These are phyloP conservation scores for Chenopodium berlandieri DNA, from an alignment of 148 eudicot species.

Conservation along the genomic window DNA sequence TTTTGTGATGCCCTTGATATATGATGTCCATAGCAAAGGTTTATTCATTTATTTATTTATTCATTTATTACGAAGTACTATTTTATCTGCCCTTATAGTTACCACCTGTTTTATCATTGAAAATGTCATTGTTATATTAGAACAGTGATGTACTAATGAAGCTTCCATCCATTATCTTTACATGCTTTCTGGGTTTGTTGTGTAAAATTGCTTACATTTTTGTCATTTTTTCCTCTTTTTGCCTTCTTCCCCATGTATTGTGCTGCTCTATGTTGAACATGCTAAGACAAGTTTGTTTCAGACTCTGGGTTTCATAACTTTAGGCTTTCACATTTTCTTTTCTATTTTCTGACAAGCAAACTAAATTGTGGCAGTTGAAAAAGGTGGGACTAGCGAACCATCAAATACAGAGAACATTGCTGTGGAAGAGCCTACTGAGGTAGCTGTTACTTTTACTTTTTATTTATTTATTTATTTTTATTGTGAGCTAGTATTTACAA, in stretches of 20 bases:
- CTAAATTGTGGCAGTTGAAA: slow-evolving; percentile 28
- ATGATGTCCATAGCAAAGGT: neutral
- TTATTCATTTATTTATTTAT: neutral
- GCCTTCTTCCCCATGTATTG: neutral
- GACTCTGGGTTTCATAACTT: neutral
- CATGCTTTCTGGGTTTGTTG: neutral
- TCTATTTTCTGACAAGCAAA: slow-evolving; percentile 23
- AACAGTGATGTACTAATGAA: neutral
- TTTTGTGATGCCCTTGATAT: neutral
- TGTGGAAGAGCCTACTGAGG: slow-evolving; percentile 38
- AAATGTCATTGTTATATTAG: neutral
- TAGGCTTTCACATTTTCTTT: slow-evolving; percentile 2
- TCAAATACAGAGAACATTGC: slow-evolving; percentile 23
- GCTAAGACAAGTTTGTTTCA: neutral
- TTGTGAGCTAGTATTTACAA: neutral
- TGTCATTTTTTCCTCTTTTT: neutral
- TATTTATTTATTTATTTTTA: neutral
- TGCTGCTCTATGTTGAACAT: neutral
- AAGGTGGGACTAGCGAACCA: slow-evolving; percentile 18
- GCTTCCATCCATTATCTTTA: neutral
- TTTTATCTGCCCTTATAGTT: neutral
- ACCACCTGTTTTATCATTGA: neutral
- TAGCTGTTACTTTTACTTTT: slow-evolving; percentile 18
- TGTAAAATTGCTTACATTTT: neutral
- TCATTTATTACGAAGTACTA: neutral